Evolutionary conservation across 1,284 basidiomycete species (phyloP).

Genomic region (Sporisorium exsertum): DNA sequence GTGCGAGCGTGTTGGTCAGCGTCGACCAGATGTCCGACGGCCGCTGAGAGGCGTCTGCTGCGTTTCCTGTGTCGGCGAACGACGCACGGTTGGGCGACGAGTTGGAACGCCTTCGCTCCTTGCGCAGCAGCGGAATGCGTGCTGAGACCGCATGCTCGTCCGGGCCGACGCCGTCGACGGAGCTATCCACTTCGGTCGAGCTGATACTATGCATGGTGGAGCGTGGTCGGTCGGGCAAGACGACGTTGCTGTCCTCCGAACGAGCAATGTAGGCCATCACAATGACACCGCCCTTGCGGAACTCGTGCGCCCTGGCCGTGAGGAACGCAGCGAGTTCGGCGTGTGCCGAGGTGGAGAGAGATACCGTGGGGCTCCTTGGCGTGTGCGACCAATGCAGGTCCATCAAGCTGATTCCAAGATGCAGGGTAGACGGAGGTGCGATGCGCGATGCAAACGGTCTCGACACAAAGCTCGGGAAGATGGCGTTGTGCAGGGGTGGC

Average conservation of each 20-base stretch:
- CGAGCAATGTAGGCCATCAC: constrained; percentile 70
- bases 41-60: constrained; percentile 12
- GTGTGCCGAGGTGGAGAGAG: constrained; percentile 68
- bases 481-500: constrained; percentile 61
- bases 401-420: constrained; percentile 70
- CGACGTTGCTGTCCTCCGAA: constrained; percentile 59
- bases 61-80: not conserved
- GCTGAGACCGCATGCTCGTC: constrained; percentile 5
- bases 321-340: constrained; percentile 69
- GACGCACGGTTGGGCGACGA: constrained; percentile 44
- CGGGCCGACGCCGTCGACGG: not conserved
- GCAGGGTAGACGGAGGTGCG: constrained; percentile 65
- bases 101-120: constrained; percentile 48
- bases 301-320: constrained; percentile 69
- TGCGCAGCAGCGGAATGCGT: constrained; percentile 29
- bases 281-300: constrained; percentile 69
- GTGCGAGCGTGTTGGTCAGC: constrained; percentile 68
- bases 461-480: constrained; percentile 66
- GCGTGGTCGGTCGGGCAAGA: constrained; percentile 41
- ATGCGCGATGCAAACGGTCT: constrained; percentile 69
- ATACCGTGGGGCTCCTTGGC: constrained; percentile 58
- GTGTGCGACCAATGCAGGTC: constrained; percentile 70
- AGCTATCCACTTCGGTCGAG: constrained; percentile 21
- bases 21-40: constrained; percentile 69
- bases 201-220: constrained; percentile 36